These are phyloP conservation scores for Prunus padus DNA, from an alignment of 306 rosid genomes.

Conservation along the genomic window DNA sequence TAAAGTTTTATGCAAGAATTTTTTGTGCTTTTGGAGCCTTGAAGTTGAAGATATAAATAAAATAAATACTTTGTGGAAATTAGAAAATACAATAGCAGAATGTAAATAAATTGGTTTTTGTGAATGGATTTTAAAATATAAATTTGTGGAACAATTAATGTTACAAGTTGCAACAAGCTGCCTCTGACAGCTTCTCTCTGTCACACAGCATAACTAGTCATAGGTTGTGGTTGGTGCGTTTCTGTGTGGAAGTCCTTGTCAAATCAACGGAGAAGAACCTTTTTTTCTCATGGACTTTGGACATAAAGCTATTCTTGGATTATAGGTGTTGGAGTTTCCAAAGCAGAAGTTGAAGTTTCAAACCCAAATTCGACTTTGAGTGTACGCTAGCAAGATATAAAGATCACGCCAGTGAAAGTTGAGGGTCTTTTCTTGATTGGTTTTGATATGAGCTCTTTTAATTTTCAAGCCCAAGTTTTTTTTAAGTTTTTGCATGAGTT, in stretches of 20 bases:
- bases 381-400: not conserved
- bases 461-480: not conserved
- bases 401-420: not conserved
- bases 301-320: not conserved
- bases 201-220: not conserved
- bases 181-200: not conserved
- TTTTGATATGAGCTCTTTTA: not conserved
- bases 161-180: not conserved
- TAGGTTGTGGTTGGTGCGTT: not conserved
- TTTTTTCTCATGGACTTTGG: not conserved
- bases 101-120: too few species aligned
- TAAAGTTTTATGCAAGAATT: too few species aligned
- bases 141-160: not conserved
- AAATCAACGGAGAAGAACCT: not conserved
- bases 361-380: not conserved
- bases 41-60: too few species aligned
- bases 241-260: not conserved
- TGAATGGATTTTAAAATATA: not conserved
- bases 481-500: too few species aligned
- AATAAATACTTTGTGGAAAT: too few species aligned
- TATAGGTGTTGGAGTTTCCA: not conserved
- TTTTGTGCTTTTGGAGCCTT: too few species aligned
- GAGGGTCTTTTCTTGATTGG: not conserved
- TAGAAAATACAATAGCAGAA: too few species aligned
- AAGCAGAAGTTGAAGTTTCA: not conserved